Evolutionary conservation across 306 rosid genomes (phyloP), one percentile per base, ranked within the genome.

Genomic region (Arachis hypogaea): DNA sequence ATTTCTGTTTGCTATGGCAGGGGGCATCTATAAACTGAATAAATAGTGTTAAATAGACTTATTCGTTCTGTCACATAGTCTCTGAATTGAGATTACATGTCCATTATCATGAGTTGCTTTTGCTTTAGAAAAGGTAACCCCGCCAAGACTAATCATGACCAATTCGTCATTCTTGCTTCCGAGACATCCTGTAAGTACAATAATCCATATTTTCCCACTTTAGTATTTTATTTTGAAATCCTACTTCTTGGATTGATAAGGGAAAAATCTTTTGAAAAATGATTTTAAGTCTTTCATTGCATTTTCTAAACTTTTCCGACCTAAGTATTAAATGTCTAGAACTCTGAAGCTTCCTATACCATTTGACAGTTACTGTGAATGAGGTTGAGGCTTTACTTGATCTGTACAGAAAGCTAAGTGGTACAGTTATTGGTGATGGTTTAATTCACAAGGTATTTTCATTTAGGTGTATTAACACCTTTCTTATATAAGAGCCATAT

Each of bases 381-480:
- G 97, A 92, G 79, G 87, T 92, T 60, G 96, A 89, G 79, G 93
- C 96, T 65, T 75, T 92, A 84, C 58, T 74, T 65, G 80, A 74
- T 63, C 75, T 90, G 61, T 92, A 71, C 81, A 88, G 83, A 84
- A 83, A 82, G 79, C 82, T 92, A 78, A 81, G 93, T 68, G 75
- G 86, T 85, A 12, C 90, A 55, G 81, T 89, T 33, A 18, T 72
- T 61, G 82, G 87, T 52, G 96, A 89, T 75, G 90, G 84, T 44
- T 66, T 82, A 41, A 84, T 92, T 71, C 88, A 85, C 85, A 89
- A 89, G 97, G 96, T 92, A 86, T 55, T 38, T 74, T 73, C 51
- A 55, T 73, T 50, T 41, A 29, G 68, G 44, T 36, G 50, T 63
- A 12, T 55, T 59, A 22, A 18, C 18, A 8, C n/a, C 51, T 41